Percentiles rank a stretch among this genome's conserved stretches.
Conservation (phyloP, 2,329 filamentous ascomycete species). For the Blumeriella jaapii region DNA sequence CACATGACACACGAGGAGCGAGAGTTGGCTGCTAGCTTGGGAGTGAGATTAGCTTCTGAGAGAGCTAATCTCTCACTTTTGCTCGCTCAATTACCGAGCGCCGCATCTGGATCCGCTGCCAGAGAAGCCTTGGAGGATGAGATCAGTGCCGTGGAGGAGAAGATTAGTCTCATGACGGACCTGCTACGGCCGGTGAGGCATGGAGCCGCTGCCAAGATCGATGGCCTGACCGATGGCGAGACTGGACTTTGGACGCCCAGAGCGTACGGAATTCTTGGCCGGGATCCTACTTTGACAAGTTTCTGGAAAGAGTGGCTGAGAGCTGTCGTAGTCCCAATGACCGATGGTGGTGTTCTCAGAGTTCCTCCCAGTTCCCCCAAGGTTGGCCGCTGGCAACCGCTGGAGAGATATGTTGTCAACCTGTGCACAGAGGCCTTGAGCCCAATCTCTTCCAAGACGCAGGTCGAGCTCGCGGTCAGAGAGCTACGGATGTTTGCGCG, state of each 20-base stretch:
- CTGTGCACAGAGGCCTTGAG: conserved; percentile 90
- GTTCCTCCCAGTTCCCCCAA: conserved; percentile 82
- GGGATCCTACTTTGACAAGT: conserved; percentile 68
- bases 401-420: conserved; percentile 95
- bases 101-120: conserved; percentile 67
- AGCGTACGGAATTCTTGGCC: conserved; percentile 83
- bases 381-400: conserved; percentile 87
- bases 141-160: conserved; percentile 92
- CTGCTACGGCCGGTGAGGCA: conserved; percentile 85
- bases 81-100: conserved; percentile 68
- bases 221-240: conserved; percentile 88
- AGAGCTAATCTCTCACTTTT: conserved; percentile 83
- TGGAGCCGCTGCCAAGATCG: conserved; percentile 91
- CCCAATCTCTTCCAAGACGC: conserved; percentile 85
- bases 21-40: conserved; percentile 83
- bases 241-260: conserved; percentile 93
- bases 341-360: conserved; percentile 68
- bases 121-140: conserved; percentile 84
- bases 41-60: conserved; percentile 76
- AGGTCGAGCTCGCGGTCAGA: conserved; percentile 82
- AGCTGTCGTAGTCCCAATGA: conserved; percentile 92
- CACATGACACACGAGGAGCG: conserved; percentile 87
- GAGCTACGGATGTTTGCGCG: conserved; percentile 86
- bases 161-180: conserved; percentile 94
- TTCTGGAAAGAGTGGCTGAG: conserved; percentile 99